A percentile compares a stretch with the other conserved stretches of the same genome.
Conservation (phyloP, 2,329 filamentous ascomycete genomes). For the Lachnellula suecica region DNA sequence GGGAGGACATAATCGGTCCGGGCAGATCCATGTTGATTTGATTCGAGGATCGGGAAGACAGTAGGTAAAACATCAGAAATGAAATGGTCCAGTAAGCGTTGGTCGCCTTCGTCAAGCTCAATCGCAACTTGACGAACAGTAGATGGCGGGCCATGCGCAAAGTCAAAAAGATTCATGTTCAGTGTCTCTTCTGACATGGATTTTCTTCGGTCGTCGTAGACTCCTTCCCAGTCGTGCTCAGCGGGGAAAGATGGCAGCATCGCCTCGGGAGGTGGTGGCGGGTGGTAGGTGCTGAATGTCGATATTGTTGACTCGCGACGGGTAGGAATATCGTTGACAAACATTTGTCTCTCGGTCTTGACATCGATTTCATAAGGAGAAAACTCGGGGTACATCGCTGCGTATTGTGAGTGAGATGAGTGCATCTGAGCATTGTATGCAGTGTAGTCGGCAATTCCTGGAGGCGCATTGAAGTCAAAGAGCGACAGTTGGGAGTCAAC, state of each 20-base stretch:
- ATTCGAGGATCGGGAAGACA: slow-evolving; percentile 90
- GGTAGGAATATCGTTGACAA: slow-evolving; percentile 85
- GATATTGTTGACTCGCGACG: slow-evolving; percentile 84
- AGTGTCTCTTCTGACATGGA: slow-evolving; percentile 60
- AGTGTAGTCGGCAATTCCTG: slow-evolving; percentile 53
- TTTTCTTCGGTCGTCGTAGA: slow-evolving; percentile 67
- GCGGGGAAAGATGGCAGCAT: slow-evolving; percentile 63
- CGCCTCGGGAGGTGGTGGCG: slow-evolving; percentile 69
- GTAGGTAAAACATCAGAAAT: slow-evolving; percentile 82
- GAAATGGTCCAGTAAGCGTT: slow-evolving; percentile 86
- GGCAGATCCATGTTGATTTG: slow-evolving; percentile 81
- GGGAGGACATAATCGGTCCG: slow-evolving; percentile 82
- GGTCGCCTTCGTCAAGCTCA: slow-evolving; percentile 84
- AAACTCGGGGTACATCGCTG: slow-evolving; percentile 51
- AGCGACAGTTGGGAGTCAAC: slow-evolving; percentile 76
- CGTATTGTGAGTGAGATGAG: slow-evolving; percentile 46
- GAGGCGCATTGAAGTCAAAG: slow-evolving; percentile 71
- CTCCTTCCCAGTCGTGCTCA: slow-evolving; percentile 72
- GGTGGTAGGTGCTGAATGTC: slow-evolving; percentile 88
- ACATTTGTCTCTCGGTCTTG: slow-evolving; percentile 93
- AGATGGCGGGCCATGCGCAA: slow-evolving; percentile 66
- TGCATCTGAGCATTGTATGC: slow-evolving; percentile 64
- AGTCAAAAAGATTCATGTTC: slow-evolving; percentile 82
- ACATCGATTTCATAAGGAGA: slow-evolving; percentile 92
- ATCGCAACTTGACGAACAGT: slow-evolving; percentile 69